Percentiles rank a stretch among this genome's conserved stretches.
These are phyloP conservation scores for Gyrodon lividus DNA, from an alignment of 768 basidiomycete genomes.

Conservation along the genomic window DNA sequence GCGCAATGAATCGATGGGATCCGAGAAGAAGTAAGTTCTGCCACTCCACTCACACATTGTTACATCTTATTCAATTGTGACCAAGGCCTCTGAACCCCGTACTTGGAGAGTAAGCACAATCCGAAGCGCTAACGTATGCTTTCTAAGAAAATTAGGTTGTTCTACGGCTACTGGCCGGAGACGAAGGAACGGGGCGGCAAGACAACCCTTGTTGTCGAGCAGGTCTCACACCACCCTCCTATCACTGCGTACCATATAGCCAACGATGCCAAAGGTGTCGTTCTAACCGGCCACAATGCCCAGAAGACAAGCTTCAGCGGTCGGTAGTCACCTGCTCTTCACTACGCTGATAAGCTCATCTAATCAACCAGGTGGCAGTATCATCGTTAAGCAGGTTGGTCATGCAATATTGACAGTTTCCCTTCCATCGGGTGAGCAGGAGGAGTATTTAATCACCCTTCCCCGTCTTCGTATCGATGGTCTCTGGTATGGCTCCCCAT, in stretches of 20 bases:
- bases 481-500: conserved; percentile 86
- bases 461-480: conserved; percentile 93
- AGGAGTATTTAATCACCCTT: conserved; percentile 87
- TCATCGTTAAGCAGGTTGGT: conserved; percentile 92
- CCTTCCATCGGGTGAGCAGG: conserved; percentile 52
- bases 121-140: not conserved
- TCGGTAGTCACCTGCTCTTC: conserved; percentile 26
- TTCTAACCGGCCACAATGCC: conserved; percentile 83
- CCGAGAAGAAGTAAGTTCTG: conserved; percentile 88
- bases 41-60: not conserved
- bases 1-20: conserved; percentile 92
- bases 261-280: conserved; percentile 74
- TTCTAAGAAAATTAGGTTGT: conserved; percentile 49
- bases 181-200: conserved; percentile 63
- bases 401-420: conserved; percentile 81
- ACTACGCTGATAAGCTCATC: conserved; percentile 2
- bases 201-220: conserved; percentile 84
- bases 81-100: conserved; percentile 91
- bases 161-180: conserved; percentile 89
- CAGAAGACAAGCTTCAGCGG: conserved; percentile 95
- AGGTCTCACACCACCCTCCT: conserved; percentile 94
- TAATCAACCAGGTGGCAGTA: conserved; percentile 51
- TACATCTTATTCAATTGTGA: conserved; percentile 13
- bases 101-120: conserved; percentile 74
- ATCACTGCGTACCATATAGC: conserved; percentile 86